Conservation (phyloP, 148 eudicot species). For the Vaccinium myrtillus region DNA sequence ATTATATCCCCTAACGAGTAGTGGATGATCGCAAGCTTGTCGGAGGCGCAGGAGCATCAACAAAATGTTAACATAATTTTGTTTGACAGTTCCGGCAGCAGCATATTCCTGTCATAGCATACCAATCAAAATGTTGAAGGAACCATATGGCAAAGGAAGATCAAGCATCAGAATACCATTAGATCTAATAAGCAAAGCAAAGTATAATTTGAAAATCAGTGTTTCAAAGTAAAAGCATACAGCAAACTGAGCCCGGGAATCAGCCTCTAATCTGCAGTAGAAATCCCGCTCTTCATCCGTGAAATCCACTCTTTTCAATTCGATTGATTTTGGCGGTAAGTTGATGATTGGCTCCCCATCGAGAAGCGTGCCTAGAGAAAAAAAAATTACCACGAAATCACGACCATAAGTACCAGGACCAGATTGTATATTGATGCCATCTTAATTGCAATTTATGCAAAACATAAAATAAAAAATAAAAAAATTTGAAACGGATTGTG, state of each 20-base stretch:
- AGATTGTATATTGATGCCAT: neutral
- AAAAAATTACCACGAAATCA: constrained; percentile 23
- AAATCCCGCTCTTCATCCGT: constrained; percentile 78
- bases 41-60: constrained; percentile 94
- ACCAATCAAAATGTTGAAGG: constrained; percentile 8
- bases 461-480: neutral
- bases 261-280: constrained; percentile 79
- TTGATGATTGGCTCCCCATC: constrained; percentile 89
- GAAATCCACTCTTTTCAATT: constrained; percentile 78
- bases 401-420: neutral
- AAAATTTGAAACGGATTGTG: neutral
- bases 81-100: constrained; percentile 84
- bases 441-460: neutral
- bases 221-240: constrained; percentile 40
- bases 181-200: neutral
- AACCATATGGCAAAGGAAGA: neutral
- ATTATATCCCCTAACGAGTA: constrained; percentile 63
- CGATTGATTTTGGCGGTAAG: constrained; percentile 79
- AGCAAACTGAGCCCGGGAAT: constrained; percentile 90
- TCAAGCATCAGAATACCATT: neutral
- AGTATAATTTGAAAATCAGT: neutral
- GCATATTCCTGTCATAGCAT: constrained; percentile 70
- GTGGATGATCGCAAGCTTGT: constrained; percentile 98
- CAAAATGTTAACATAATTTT: constrained; percentile 90
- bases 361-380: constrained; percentile 63